A percentile compares a stretch with the other conserved stretches of the same genome.
These are phyloP conservation scores for Colletotrichum tabaci DNA, from an alignment of 2,329 filamentous ascomycete species.

Conservation along the genomic window DNA sequence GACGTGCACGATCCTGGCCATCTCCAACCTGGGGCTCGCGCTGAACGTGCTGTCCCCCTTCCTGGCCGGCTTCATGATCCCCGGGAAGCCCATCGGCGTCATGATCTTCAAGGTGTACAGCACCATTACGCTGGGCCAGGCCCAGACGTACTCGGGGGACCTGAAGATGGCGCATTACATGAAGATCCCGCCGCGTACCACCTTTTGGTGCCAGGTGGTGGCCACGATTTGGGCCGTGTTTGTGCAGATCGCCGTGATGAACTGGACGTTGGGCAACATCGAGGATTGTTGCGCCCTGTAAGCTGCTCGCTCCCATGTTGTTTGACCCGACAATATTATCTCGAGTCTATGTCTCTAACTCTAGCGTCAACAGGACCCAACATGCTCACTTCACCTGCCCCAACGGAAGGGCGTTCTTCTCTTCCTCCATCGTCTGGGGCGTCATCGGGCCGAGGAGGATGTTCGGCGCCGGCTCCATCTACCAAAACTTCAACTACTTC, in stretches of 20 bases:
- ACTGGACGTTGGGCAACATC: slow-evolving; percentile 60
- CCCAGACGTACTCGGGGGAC: slow-evolving; percentile 60
- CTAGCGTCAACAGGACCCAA: slow-evolving; percentile 56
- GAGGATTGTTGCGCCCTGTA: slow-evolving; percentile 56
- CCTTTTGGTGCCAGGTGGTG: slow-evolving; percentile 74
- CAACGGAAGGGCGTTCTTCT: slow-evolving; percentile 62
- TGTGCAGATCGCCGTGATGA: slow-evolving; percentile 58
- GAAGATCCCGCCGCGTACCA: slow-evolving; percentile 70
- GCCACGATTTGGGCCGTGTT: slow-evolving; percentile 62
- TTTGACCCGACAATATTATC: too few relatives aligned
- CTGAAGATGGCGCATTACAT: slow-evolving; percentile 63
- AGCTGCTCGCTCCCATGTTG: neutral
- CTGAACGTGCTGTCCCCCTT: slow-evolving; percentile 65
- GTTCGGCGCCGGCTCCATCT: slow-evolving; percentile 61
- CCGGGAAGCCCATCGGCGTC: slow-evolving; percentile 55
- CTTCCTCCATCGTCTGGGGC: slow-evolving; percentile 70
- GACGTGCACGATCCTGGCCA: slow-evolving; percentile 53
- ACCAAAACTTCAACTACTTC: slow-evolving; percentile 43
- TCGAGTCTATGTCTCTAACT: neutral
- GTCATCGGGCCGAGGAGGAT: slow-evolving; percentile 70
- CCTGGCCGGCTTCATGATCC: slow-evolving; percentile 67
- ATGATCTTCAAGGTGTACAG: slow-evolving; percentile 52
- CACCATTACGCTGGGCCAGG: slow-evolving; percentile 44
- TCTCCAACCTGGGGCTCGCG: slow-evolving; percentile 47
- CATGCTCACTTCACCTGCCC: slow-evolving; percentile 58